Base-by-base conservation (phyloP, 1,284 basidiomycete species). In the Ustilago tritici region DNA sequence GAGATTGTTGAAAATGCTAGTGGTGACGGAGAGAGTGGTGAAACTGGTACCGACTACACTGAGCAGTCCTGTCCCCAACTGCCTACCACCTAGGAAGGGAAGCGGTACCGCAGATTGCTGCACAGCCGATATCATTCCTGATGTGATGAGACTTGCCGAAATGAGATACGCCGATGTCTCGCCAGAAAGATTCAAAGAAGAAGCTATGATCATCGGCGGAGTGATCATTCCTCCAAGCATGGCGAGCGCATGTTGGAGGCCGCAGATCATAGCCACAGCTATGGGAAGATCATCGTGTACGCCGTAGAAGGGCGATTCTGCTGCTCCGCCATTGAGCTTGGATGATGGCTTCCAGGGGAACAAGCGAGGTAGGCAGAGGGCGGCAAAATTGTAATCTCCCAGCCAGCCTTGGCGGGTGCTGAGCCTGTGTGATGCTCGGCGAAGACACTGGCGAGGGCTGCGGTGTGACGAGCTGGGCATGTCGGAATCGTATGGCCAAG, bases 21-120 rank as follows among this genome's bases (percentile, higher is more conserved):
- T 89, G 1, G 92, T 92, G 2, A 92, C 93, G 53, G 91, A 91
- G 15, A 95, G 88, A 0, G 92, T 93, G 8, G 93, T 90, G 82
- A 95, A 95, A 81, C 91, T 92, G 0, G 93, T 95, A 10, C 93
- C 93, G n/a, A 94, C 93, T 2, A 95, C 93, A 5, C 91, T 91
- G 61, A 95, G 88, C 23, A 95, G 86, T 0, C 94, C 93, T 8
- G 92, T 93, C 4, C 92, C 92, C 40, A 93, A 88, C 61, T 91
- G 91, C 75, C 92, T 91, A 5, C 89, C 88, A 12, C 70, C 70
- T 2, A 68, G 47, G 28, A 88, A 86, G 71, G 90, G 91, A 1
- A 93, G 87, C 55, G 87, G 89, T 34, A 92, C 82, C 5, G 90
- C 88, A 3, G 91, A 92, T 89, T 93, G 92, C 78, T 93, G 92